Conservation (phyloP, 805 yeast genomes). For the Yarrowia deformans region DNA sequence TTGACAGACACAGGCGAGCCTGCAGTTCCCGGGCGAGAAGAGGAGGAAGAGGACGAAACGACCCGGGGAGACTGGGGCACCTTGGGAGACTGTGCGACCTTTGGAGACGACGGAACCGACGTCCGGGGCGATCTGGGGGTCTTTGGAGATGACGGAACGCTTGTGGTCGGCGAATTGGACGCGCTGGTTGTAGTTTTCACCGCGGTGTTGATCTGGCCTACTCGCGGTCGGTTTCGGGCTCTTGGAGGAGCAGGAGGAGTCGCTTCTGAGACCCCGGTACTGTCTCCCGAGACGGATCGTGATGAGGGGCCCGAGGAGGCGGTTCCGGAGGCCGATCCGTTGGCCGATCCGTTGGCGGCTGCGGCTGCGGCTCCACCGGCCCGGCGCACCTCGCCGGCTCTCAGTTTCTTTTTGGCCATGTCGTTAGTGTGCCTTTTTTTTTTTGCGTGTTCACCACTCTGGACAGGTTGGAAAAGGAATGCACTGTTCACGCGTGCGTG, state of each 20-base stretch:
- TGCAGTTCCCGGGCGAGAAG: conserved; percentile 2
- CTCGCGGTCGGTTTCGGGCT: conserved; percentile 16
- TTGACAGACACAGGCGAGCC: not conserved
- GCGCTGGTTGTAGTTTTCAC: not conserved
- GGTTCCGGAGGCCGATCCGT: not conserved
- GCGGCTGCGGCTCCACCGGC: not conserved
- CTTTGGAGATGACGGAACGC: conserved; percentile 23
- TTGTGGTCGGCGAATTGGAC: conserved; percentile 19
- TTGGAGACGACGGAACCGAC: conserved; percentile 5
- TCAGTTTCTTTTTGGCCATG: conserved; percentile 36
- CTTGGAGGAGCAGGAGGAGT: conserved; percentile 20
- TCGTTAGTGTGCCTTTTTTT: not conserved
- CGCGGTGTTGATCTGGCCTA: conserved; percentile 13
- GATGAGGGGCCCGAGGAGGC: not conserved
- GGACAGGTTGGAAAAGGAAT: conserved; percentile 19
- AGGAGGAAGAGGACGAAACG: not conserved
- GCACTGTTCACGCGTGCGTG: conserved; percentile 37
- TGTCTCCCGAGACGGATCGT: conserved; percentile 13
- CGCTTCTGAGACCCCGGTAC: not conserved
- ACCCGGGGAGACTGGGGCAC: conserved; percentile 5
- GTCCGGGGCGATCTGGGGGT: conserved; percentile 16
- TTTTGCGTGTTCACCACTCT: conserved; percentile 3
- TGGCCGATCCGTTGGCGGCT: not conserved
- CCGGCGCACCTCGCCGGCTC: conserved; percentile 30
- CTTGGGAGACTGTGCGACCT: not conserved